These are phyloP conservation scores for Vigna mungo DNA, from an alignment of 306 rosid genomes.

Conservation along the genomic window DNA sequence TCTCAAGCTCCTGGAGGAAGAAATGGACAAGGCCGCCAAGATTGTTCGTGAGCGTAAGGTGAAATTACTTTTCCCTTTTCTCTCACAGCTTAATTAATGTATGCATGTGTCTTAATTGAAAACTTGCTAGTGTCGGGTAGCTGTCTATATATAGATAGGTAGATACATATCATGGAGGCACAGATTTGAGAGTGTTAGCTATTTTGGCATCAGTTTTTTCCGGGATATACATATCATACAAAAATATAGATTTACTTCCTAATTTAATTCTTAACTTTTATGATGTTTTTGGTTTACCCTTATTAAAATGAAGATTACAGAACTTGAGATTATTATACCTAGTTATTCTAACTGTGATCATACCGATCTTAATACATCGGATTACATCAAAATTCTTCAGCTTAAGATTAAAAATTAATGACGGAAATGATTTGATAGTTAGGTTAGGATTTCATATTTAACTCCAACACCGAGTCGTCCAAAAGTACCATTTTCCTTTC, in stretches of 20 bases:
- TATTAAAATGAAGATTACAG: not conserved
- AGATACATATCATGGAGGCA: not conserved
- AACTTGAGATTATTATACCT: not conserved
- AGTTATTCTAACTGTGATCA: not conserved
- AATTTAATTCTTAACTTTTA: not conserved
- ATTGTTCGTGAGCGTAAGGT: conserved; percentile 79
- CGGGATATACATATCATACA: not conserved
- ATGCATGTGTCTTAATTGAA: too few relatives aligned
- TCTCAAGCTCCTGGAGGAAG: conserved; percentile 63
- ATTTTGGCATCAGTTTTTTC: not conserved
- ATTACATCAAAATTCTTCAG: too few relatives aligned
- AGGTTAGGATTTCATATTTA: too few relatives aligned
- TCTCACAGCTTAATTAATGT: not conserved
- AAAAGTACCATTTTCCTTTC: too few relatives aligned
- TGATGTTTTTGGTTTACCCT: not conserved
- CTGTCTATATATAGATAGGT: not conserved
- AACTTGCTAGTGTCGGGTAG: not conserved
- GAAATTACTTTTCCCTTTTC: conserved; percentile 31
- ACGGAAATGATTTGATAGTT: too few relatives aligned
- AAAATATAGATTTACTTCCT: not conserved
- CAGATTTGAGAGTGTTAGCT: not conserved
- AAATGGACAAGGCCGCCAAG: conserved; percentile 63
- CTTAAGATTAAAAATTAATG: not conserved
- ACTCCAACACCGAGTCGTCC: not conserved
- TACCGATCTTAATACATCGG: too few relatives aligned